A percentile compares a stretch with the other conserved stretches of the same genome.
phyloP scores from a whole-genome alignment of 2,329 filamentous ascomycete genomes.

The Trichoderma atroviride region DNA sequence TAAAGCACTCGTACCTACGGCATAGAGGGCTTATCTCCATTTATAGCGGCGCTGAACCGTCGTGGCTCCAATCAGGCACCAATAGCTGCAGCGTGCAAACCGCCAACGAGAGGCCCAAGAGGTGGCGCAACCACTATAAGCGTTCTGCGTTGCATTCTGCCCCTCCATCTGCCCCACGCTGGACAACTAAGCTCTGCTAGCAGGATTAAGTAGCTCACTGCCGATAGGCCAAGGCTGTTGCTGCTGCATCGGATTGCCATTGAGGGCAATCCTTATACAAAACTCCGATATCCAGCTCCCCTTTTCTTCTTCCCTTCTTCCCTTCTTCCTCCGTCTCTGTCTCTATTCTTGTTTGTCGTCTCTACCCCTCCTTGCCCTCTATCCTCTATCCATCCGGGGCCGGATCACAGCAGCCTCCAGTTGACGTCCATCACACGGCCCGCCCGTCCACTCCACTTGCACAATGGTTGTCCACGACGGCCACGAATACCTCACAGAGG shows the following conservation, averaged over 20 bases:
- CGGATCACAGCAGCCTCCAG: conserved; percentile 4
- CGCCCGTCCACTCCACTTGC: conserved; percentile 20
- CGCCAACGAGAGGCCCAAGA: conserved; percentile 1
- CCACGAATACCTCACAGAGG: conserved; percentile 83
- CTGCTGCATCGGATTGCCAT: conserved; percentile 5
- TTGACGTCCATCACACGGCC: not conserved
- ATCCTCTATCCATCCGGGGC: not conserved
- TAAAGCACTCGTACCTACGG: not conserved
- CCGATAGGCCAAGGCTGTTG: conserved; percentile 22
- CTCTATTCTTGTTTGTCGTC: conserved; percentile 19
- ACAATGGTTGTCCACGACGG: conserved; percentile 88
- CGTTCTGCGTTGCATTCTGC: conserved; percentile 10
- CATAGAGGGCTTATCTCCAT: not conserved
- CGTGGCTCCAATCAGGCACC: conserved; percentile 1
- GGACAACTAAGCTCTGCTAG: conserved; percentile 18
- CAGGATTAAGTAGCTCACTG: conserved; percentile 17
- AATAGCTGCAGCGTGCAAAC: conserved; percentile 13
- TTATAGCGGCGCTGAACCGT: not conserved
- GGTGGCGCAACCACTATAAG: conserved; percentile 26
- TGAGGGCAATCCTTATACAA: conserved; percentile 13
- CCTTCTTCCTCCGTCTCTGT: conserved; percentile 10
- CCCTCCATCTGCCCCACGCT: conserved; percentile 25
- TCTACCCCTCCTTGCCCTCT: conserved; percentile 1
- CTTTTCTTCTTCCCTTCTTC: not conserved
- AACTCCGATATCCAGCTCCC: conserved; percentile 12